Evolutionary conservation across 2,329 filamentous ascomycete species (phyloP).

Genomic region (Myriosclerotinia duriaeana): DNA sequence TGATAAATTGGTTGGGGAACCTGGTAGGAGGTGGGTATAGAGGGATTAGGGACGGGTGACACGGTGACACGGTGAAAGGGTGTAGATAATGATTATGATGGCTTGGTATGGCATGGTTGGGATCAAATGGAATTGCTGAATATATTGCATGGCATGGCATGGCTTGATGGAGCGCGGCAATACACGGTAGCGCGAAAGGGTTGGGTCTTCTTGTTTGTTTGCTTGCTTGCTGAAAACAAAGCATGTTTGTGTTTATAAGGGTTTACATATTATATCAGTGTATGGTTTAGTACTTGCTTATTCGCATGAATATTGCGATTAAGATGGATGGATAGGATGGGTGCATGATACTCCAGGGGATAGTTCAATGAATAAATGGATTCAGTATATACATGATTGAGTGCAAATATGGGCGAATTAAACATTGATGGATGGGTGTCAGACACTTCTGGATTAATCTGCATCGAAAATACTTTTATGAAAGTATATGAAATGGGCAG

Average conservation of each 20-base stretch:
- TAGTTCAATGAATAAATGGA: too few species aligned
- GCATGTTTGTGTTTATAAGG: neutral
- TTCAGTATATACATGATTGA: too few species aligned
- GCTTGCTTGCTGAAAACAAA: neutral
- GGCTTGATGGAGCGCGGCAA: neutral
- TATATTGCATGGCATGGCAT: slow-evolving; percentile 1
- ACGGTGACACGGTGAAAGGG: neutral
- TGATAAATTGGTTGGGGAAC: neutral
- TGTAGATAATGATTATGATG: slow-evolving; percentile 21
- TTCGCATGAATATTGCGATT: too few species aligned
- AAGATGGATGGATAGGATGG: too few species aligned
- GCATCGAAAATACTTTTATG: too few species aligned
- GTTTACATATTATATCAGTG: too few species aligned
- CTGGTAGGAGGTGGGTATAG: neutral
- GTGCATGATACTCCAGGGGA: too few species aligned
- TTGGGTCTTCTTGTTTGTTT: neutral
- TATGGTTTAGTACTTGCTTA: too few species aligned
- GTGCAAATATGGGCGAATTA: too few species aligned
- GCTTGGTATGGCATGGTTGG: neutral
- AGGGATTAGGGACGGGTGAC: neutral
- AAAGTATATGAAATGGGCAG: too few species aligned
- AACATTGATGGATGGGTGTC: too few species aligned
- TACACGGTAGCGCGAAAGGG: neutral
- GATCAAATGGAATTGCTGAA: slow-evolving; percentile 1
- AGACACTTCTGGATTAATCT: neutral